A percentile compares a stretch with the other conserved stretches of the same genome.
These are phyloP conservation scores for Lentinula lateritia DNA, from an alignment of 768 basidiomycete species.

Conservation along the genomic window DNA sequence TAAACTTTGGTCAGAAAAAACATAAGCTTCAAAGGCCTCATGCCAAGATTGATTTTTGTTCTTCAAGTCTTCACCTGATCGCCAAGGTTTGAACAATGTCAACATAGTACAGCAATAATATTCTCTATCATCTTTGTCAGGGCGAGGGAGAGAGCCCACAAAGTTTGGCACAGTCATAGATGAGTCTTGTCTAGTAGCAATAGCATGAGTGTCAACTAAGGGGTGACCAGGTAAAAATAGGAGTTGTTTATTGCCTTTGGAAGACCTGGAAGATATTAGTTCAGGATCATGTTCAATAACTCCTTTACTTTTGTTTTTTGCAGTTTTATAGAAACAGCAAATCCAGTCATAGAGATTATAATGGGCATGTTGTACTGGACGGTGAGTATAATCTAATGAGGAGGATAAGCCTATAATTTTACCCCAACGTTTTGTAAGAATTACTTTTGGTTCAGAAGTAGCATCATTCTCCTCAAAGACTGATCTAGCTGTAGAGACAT, in stretches of 20 bases:
- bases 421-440: conserved; percentile 12
- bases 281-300: not conserved
- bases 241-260: not conserved
- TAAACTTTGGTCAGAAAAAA: conserved; percentile 8
- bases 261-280: conserved; percentile 6
- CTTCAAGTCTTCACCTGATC: conserved; percentile 16
- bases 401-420: conserved; percentile 16
- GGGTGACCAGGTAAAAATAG: conserved; percentile 13
- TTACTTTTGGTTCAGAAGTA: conserved; percentile 15
- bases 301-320: conserved; percentile 1
- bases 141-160: conserved; percentile 21
- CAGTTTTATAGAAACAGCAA: not conserved
- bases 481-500: conserved; percentile 17
- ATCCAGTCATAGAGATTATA: conserved; percentile 10
- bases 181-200: not conserved
- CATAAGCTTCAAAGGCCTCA: conserved; percentile 12
- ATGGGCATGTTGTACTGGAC: conserved; percentile 24
- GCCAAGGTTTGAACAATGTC: conserved; percentile 24
- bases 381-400: conserved; percentile 2
- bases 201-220: conserved; percentile 16
- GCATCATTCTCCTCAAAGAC: conserved; percentile 11
- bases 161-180: conserved; percentile 20
- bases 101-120: conserved; percentile 27
- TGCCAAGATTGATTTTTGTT: conserved; percentile 14
- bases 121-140: conserved; percentile 23